Conservation (phyloP, 768 basidiomycete species). For the Collybia mongolica region DNA sequence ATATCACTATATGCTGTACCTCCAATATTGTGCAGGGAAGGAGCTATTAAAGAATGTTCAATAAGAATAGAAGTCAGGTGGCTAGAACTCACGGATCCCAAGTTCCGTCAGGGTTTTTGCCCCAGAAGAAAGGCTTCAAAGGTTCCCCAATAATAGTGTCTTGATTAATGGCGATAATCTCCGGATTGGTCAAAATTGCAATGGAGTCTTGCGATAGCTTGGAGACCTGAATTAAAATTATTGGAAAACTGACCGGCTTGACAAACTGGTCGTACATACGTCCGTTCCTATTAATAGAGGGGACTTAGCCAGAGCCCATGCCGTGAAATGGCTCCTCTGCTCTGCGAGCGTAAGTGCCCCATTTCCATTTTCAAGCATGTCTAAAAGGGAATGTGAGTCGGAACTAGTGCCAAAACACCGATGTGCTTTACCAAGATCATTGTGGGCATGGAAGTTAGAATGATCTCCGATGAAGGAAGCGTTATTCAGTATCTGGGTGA, state of each 20-base stretch:
- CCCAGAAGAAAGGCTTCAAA: slow-evolving; percentile 57
- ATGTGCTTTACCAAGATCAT: slow-evolving; percentile 40
- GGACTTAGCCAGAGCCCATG: slow-evolving; percentile 56
- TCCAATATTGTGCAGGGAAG: slow-evolving; percentile 58
- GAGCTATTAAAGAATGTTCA: slow-evolving; percentile 36
- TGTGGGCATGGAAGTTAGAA: slow-evolving; percentile 45
- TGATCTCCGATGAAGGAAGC: slow-evolving; percentile 23
- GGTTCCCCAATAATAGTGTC: slow-evolving; percentile 47
- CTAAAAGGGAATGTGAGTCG: slow-evolving; percentile 1
- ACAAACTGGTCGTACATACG: slow-evolving; percentile 21
- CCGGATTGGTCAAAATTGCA: slow-evolving; percentile 45
- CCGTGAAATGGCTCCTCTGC: slow-evolving; percentile 52
- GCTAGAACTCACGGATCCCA: slow-evolving; percentile 19
- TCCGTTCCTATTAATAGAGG: slow-evolving; percentile 51
- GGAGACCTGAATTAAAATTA: slow-evolving; percentile 8
- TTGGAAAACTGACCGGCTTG: no score
- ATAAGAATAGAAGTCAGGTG: slow-evolving; percentile 6
- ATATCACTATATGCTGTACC: slow-evolving; percentile 16
- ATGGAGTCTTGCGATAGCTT: slow-evolving; percentile 32
- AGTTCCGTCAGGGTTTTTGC: slow-evolving; percentile 44
- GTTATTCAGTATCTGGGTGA: slow-evolving; percentile 22
- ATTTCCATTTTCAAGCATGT: slow-evolving; percentile 42
- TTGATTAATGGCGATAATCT: slow-evolving; percentile 58
- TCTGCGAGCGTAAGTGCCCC: slow-evolving; percentile 48
- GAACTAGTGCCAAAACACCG: background rate